Base-by-base conservation (phyloP, 164 flowering plant genomes). In the Aristolochia californica region DNA sequence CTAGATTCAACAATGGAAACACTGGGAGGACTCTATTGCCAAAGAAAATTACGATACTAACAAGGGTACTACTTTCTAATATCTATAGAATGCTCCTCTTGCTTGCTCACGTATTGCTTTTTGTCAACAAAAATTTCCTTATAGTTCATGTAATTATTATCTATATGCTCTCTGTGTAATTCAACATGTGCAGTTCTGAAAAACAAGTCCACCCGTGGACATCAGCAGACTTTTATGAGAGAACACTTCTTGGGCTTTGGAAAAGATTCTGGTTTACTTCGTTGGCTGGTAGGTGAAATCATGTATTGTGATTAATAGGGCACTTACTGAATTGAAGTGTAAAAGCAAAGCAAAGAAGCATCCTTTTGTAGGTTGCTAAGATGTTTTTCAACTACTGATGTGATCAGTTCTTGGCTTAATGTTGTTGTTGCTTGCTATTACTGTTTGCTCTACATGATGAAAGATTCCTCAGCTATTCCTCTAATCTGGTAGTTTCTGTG, bases 1-100 rank as follows among this genome's bases (percentile, higher is more conserved):
- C 38, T 58, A 93, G 97, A 93, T 93, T 58, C 89, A 81, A 43
- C 88, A 78, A 70, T 93, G 99, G 99, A 82, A 85, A 63, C 82
- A 57, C 15, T 93, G 99, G 99, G 97, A 94, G 68, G 84, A 88
- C 67, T 53, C 84, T 26, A 74, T 84, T 70, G 74, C 78, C 7
- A 80, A 82, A 67, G 82, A 77, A 22, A 70, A 74, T 38, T 77
- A 71, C 60, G 79, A 84, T 55, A 40, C 77, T 0, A 65, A 68
- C 1, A 57, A 69, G 58, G 72, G 91, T 76, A 62, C 43, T 13
- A 11, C 13, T 38, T 47, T 50, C 7, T 61, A 21, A 23, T 40
- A 34, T 34, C 40, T 34, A 3, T 5, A 34, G 40, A 2, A 7
- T 34, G 30, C 30, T 34, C 10, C 40, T 34, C 10, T 34, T 8